phyloP scores from a whole-genome alignment of 805 yeast genomes.

The Yamadazyma kitorensis region DNA sequence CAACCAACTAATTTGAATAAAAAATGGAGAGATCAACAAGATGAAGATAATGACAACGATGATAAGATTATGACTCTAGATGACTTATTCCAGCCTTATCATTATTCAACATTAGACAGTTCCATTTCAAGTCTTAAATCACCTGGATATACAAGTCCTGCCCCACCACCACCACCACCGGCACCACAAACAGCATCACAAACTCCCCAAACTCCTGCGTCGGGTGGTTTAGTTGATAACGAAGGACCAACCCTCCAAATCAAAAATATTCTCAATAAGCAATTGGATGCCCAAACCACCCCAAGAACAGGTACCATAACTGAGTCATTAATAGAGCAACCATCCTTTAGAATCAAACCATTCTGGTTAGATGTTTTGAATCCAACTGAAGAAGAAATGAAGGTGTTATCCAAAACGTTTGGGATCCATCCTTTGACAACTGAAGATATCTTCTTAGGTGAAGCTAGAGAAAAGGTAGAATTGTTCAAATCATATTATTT shows the following conservation, averaged over 20 bases:
- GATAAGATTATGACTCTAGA: constrained; percentile 11
- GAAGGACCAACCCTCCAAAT: constrained; percentile 6
- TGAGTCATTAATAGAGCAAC: constrained; percentile 1
- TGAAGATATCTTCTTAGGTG: constrained; percentile 91
- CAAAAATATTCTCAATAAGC: constrained; percentile 2
- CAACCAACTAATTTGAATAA: constrained; percentile 9
- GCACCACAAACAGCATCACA: background rate
- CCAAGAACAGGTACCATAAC: constrained; percentile 11
- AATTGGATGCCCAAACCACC: constrained; percentile 1
- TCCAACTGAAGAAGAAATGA: constrained; percentile 97
- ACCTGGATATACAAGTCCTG: background rate
- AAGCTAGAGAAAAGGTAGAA: constrained; percentile 93
- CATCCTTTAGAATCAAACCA: constrained; percentile 19
- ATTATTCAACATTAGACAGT: constrained; percentile 12
- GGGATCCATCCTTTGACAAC: constrained; percentile 96
- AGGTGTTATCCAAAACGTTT: constrained; percentile 82
- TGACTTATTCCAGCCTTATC: constrained; percentile 25
- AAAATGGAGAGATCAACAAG: constrained; percentile 15
- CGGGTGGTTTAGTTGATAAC: background rate
- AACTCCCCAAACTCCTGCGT: constrained; percentile 1
- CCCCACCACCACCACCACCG: background rate
- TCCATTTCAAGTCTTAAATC: background rate
- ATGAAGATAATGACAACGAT: constrained; percentile 5
- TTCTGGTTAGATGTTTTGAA: constrained; percentile 87
- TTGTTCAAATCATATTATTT: constrained; percentile 86